Percentiles rank a stretch among this genome's conserved stretches.
Conservation (phyloP, 2,329 filamentous ascomycete species). For the Cladorrhinum sp. region DNA sequence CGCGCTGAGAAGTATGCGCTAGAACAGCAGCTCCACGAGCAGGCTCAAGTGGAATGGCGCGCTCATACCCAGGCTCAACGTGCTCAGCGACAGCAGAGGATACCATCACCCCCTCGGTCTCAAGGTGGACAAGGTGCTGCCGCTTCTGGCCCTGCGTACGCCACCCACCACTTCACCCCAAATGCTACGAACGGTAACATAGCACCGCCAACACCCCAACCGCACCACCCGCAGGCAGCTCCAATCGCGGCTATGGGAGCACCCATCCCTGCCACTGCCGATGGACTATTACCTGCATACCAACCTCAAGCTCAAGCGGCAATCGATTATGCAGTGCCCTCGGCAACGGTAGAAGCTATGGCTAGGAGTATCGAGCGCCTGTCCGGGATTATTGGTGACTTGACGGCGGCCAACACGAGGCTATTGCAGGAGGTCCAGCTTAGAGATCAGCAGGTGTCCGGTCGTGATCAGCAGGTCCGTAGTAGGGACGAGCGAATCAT, state of each 20-base stretch:
- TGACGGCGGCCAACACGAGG: slow-evolving; percentile 13
- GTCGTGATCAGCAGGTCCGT: slow-evolving; percentile 4
- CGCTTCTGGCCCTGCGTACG: background rate
- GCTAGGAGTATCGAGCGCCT: slow-evolving; percentile 14
- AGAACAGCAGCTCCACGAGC: background rate
- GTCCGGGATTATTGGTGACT: slow-evolving; percentile 8
- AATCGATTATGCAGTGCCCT: slow-evolving; percentile 1
- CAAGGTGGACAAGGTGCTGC: background rate
- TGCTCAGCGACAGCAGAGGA: slow-evolving; percentile 3
- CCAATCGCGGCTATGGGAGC: background rate
- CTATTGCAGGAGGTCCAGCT: slow-evolving; percentile 11
- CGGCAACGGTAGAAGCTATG: slow-evolving; percentile 10
- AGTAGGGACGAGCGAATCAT: slow-evolving; percentile 9
- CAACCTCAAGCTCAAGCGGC: background rate
- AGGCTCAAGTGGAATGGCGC: slow-evolving; percentile 3
- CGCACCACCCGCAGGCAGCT: background rate
- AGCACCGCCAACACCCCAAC: background rate
- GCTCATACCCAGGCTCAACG: background rate
- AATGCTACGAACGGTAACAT: background rate
- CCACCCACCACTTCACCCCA: background rate
- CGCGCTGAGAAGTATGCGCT: slow-evolving; percentile 6
- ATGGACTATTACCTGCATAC: background rate
- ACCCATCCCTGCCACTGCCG: background rate
- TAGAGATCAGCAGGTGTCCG: slow-evolving; percentile 8
- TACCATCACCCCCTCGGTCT: background rate